Conservation (phyloP, 1,139 yeast genomes). For the Blastobotrys apis region DNA sequence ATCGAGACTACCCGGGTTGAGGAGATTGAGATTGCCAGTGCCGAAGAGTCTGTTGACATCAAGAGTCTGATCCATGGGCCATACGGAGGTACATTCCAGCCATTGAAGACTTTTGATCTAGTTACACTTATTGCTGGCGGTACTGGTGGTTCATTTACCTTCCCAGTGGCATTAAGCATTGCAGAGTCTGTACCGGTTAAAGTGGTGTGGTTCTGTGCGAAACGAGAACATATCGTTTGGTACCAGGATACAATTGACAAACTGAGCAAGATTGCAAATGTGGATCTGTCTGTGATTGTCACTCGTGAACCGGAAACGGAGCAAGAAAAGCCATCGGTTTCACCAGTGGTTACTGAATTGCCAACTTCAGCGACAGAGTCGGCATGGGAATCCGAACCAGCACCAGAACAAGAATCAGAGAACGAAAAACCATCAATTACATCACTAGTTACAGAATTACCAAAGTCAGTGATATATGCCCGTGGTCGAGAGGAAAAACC, state of each 20-base stretch:
- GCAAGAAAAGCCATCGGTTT: neutral
- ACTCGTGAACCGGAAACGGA: constrained; percentile 31
- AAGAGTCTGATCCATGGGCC: constrained; percentile 45
- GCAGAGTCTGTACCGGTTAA: constrained; percentile 27
- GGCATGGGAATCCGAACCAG: too few species aligned
- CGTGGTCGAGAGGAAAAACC: neutral
- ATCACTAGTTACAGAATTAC: neutral
- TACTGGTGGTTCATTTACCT: constrained; percentile 45
- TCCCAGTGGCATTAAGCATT: constrained; percentile 45
- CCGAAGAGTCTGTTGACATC: constrained; percentile 24
- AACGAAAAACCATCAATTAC: neutral
- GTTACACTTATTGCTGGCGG: constrained; percentile 45
- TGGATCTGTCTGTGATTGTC: constrained; percentile 32
- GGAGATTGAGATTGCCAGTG: constrained; percentile 18
- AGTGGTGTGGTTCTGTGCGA: constrained; percentile 40
- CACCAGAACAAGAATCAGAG: neutral
- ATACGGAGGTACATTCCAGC: constrained; percentile 43
- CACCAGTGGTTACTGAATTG: constrained; percentile 1
- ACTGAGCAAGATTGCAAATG: constrained; percentile 20
- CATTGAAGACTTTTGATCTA: constrained; percentile 42
- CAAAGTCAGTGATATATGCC: neutral
- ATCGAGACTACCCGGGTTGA: constrained; percentile 28
- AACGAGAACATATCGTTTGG: constrained; percentile 37
- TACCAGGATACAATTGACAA: constrained; percentile 38
- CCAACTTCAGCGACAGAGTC: constrained; percentile 35